Conservation (phyloP, 1,284 basidiomycete species). For the Veloporphyrellus conicus region DNA sequence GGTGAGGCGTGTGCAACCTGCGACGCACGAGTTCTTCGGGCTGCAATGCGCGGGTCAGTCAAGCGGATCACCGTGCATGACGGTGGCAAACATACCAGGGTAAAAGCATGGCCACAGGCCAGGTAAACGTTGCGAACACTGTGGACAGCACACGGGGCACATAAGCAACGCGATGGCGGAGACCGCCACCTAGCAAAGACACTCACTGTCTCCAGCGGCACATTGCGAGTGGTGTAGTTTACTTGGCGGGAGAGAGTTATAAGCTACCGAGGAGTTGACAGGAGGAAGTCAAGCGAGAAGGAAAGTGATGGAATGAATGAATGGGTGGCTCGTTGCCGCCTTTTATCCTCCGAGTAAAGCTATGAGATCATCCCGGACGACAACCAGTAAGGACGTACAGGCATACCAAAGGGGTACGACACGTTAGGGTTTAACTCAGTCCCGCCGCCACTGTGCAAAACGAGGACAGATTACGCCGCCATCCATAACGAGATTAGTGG, state of each 20-base stretch:
- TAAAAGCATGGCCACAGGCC: constrained; percentile 38
- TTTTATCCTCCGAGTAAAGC: constrained; percentile 27
- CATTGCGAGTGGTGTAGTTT: constrained; percentile 24
- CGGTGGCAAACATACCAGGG: constrained; percentile 31
- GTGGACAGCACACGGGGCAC: background rate
- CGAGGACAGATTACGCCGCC: constrained; percentile 29
- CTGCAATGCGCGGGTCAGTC: constrained; percentile 17
- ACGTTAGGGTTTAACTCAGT: constrained; percentile 24
- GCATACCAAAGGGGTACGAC: constrained; percentile 17
- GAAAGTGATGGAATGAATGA: constrained; percentile 14
- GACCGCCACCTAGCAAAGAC: background rate
- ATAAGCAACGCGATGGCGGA: constrained; percentile 13
- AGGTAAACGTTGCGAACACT: constrained; percentile 44
- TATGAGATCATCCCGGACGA: constrained; percentile 28
- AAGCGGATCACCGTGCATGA: background rate
- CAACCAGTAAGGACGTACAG: constrained; percentile 21
- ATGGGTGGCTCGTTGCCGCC: constrained; percentile 10
- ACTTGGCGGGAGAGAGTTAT: background rate
- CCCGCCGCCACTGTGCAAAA: constrained; percentile 23
- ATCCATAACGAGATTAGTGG: constrained; percentile 20
- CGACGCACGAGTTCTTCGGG: constrained; percentile 31
- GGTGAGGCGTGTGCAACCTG: constrained; percentile 4
- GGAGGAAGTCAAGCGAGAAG: constrained; percentile 2
- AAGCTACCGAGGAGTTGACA: constrained; percentile 1
- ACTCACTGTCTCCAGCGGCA: constrained; percentile 40